Percentiles rank a stretch among this genome's conserved stretches.
Conservation (phyloP, 2,329 filamentous ascomycete genomes). For the Colletotrichum sansevieriae region DNA sequence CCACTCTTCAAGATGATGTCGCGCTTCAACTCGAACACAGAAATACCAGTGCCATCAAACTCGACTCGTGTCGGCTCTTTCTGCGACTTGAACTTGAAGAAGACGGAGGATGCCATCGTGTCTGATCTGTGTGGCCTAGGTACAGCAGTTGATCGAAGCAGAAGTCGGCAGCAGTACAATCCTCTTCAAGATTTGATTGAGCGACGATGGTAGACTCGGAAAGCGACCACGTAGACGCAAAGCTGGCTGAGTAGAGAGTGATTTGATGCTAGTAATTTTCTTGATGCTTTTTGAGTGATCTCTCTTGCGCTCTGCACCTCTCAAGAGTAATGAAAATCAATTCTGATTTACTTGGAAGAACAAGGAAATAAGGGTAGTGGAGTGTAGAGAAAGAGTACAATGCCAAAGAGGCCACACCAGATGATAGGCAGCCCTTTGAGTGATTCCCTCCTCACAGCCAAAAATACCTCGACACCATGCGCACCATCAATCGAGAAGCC, state of each 20-base stretch:
- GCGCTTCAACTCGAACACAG: constrained; percentile 98
- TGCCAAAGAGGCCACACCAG: constrained; percentile 43
- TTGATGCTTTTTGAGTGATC: constrained; percentile 39
- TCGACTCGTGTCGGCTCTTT: constrained; percentile 94
- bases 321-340: constrained; percentile 60
- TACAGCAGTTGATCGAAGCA: constrained; percentile 31
- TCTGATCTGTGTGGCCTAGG: constrained; percentile 10
- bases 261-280: constrained; percentile 45
- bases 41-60: constrained; percentile 97
- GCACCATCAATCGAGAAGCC: constrained; percentile 42
- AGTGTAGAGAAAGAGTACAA: constrained; percentile 45
- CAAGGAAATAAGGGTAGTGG: constrained; percentile 39
- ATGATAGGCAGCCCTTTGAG: constrained; percentile 43
- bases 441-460: constrained; percentile 43
- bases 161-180: constrained; percentile 16
- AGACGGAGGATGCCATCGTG: constrained; percentile 95
- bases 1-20: constrained; percentile 97
- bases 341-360: constrained; percentile 63
- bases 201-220: constrained; percentile 20
- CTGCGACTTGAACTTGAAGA: constrained; percentile 99
- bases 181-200: constrained; percentile 17
- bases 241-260: constrained; percentile 41
- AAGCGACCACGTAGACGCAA: constrained; percentile 34
- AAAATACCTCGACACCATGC: constrained; percentile 42
- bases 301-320: constrained; percentile 50